These are phyloP conservation scores for Lepidium campestre DNA, from an alignment of 441 rosid genomes.

Conservation along the genomic window DNA sequence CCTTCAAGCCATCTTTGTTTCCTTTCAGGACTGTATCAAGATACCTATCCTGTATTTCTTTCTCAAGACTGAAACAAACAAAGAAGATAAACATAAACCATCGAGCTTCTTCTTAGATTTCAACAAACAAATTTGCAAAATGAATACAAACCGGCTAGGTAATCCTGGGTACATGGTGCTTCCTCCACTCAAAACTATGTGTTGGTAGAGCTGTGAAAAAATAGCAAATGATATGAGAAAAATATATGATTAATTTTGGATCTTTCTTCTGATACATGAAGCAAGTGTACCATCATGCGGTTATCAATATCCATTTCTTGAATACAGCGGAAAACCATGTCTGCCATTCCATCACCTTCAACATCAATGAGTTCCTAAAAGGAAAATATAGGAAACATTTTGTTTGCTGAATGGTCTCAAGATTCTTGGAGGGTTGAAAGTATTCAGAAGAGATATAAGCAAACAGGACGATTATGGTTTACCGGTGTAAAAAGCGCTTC, in stretches of 20 bases:
- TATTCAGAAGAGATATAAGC: background rate
- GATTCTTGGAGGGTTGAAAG: background rate
- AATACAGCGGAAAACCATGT: constrained; percentile 97
- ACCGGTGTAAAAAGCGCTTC: constrained; percentile 98
- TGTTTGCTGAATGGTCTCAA: background rate
- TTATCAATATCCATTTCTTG: constrained; percentile 99
- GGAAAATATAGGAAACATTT: background rate
- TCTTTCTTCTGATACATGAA: background rate
- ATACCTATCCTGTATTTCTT: constrained; percentile 86
- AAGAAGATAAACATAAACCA: background rate
- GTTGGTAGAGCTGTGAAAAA: constrained; percentile 81
- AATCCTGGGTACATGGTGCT: constrained; percentile 99
- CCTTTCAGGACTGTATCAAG: constrained; percentile 87
- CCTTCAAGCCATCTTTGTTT: constrained; percentile 95
- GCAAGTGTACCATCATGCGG: constrained; percentile 68
- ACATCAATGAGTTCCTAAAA: constrained; percentile 91
- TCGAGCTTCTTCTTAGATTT: background rate
- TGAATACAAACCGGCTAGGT: constrained; percentile 72
- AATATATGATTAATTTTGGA: background rate
- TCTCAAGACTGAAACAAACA: constrained; percentile 67
- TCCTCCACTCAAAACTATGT: constrained; percentile 96
- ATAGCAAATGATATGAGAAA: constrained; percentile 1
- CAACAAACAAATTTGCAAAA: background rate
- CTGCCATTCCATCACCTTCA: constrained; percentile 99
- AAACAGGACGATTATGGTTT: constrained; percentile 20